These are phyloP conservation scores for Fusarium kyushuense DNA, from an alignment of 2,329 filamentous ascomycete genomes.

Conservation along the genomic window DNA sequence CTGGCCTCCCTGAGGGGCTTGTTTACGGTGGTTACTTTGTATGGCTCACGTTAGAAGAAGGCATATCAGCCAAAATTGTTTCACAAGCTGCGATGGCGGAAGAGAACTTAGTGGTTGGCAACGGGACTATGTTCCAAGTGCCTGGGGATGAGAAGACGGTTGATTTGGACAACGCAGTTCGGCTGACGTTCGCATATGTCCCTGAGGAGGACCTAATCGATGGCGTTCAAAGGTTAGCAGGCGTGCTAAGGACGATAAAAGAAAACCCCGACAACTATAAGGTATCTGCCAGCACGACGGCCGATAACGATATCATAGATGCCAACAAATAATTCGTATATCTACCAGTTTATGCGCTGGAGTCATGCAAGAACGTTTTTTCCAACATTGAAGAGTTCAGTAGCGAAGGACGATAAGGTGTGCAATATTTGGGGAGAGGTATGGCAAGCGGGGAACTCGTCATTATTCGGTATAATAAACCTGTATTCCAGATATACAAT, in stretches of 20 bases:
- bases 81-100: slow-evolving; percentile 68
- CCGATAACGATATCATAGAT: slow-evolving; percentile 39
- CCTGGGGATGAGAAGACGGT: slow-evolving; percentile 65
- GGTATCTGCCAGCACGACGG: slow-evolving; percentile 14
- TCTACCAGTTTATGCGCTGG: not conserved
- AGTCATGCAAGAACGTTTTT: not conserved
- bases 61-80: slow-evolving; percentile 65
- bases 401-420: not conserved
- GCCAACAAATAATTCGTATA: slow-evolving; percentile 43
- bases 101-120: slow-evolving; percentile 75
- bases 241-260: slow-evolving; percentile 55
- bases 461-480: not conserved
- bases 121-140: slow-evolving; percentile 78
- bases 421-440: not conserved
- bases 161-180: slow-evolving; percentile 69
- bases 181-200: slow-evolving; percentile 81
- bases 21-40: slow-evolving; percentile 87
- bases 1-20: slow-evolving; percentile 55
- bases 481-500: not conserved
- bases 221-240: slow-evolving; percentile 73
- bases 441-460: not conserved
- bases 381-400: not conserved
- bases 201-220: slow-evolving; percentile 73
- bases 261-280: slow-evolving; percentile 48
- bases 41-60: slow-evolving; percentile 75